A percentile compares a stretch with the other conserved stretches of the same genome.
These are phyloP conservation scores for Pichia cephalocereana DNA, from an alignment of 805 yeast species.

Conservation along the genomic window DNA sequence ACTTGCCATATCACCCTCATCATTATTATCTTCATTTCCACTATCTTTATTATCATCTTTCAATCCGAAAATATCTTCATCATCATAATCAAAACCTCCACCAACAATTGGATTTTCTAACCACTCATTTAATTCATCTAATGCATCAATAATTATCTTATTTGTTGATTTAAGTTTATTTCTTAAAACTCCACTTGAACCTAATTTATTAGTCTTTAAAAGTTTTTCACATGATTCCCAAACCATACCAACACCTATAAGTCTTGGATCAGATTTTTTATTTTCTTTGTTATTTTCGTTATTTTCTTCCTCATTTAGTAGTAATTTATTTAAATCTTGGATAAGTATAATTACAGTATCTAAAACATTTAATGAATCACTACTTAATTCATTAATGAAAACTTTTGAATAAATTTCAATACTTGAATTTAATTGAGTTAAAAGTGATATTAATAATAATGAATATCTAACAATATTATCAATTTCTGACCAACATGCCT, in stretches of 20 bases:
- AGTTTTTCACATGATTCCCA: constrained; percentile 61
- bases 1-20: constrained; percentile 21
- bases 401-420: constrained; percentile 23
- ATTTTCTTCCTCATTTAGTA: constrained; percentile 11
- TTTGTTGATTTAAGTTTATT: constrained; percentile 36
- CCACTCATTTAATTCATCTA: constrained; percentile 66
- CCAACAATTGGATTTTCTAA: constrained; percentile 42
- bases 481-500: constrained; percentile 41
- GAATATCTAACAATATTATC: constrained; percentile 36
- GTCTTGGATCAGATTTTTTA: constrained; percentile 23
- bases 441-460: constrained; percentile 37
- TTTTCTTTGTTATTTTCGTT: constrained; percentile 6
- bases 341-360: constrained; percentile 12
- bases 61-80: constrained; percentile 41
- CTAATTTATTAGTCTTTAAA: constrained; percentile 32
- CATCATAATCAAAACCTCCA: constrained; percentile 24
- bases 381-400: constrained; percentile 25
- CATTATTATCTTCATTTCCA: constrained; percentile 11
- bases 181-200: constrained; percentile 46
- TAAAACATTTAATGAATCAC: constrained; percentile 13
- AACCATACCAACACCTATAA: constrained; percentile 54
- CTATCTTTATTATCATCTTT: constrained; percentile 12
- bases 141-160: constrained; percentile 47
- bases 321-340: constrained; percentile 12
- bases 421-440: constrained; percentile 32